Evolutionary conservation across 805 yeast species (phyloP), one percentile per base, ranked within the genome.

Genomic region (Wickerhamiella australiensis): DNA sequence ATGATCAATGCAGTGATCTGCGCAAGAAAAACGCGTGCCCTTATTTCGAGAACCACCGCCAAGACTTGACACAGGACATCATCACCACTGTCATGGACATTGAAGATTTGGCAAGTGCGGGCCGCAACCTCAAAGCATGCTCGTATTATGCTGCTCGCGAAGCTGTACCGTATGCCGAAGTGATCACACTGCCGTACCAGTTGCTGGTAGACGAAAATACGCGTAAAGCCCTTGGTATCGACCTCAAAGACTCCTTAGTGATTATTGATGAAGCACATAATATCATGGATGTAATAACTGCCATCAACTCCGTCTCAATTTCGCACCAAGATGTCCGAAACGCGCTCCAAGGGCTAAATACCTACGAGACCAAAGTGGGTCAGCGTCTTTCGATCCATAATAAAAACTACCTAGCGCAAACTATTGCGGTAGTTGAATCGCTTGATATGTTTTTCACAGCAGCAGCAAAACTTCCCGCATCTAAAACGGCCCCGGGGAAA

Each of bases 201-300:
- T 68, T 85, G 54, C 62, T 88, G 12, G 66, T 85, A 0, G 83
- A 80, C 53, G 71, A 71, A 11, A 68, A 71, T 6, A 68, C 92
- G 0, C 69, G 96, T 56, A 71, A 71, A 4, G 68, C 78, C 0
- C 60, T 87, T 40, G 75, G 76, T 1, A 60, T 88, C 5, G 71
- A 79, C 37, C 58, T 88, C 8, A 72, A 73, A 47, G 74, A 77
- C 50, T 72, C 88, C 0, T 73, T 88, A 2, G 77, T 90, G 0
- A 75, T 90, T 4, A 79, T 88, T 23, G 97, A 88, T 62, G 97
- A 88, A 61, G 96, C 96, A 0, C 97, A 88, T 61, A 88, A 88
- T 61, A 66, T 88, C 40, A 61, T 86, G 25, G 96, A 87, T 56
- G 79, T 88, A 0, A 76, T 88, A 2, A 75, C 80, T 1, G 66